Evolutionary conservation across 2,329 filamentous ascomycete species (phyloP).

Genomic region (Fusarium equiseti): DNA sequence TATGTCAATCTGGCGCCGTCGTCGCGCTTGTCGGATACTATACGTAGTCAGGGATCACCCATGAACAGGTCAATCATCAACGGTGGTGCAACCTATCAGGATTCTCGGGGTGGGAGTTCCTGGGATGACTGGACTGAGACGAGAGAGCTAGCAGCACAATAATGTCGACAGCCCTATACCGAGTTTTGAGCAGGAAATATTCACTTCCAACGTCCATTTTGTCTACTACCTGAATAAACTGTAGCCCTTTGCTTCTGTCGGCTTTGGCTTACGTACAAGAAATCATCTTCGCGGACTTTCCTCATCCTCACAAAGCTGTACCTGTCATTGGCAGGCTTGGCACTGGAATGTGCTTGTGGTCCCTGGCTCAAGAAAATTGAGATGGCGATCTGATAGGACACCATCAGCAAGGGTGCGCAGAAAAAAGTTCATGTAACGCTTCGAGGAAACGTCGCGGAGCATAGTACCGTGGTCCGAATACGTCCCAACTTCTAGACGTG

Average conservation of each 20-base stretch:
- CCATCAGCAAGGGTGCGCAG: constrained; percentile 27
- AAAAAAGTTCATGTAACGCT: constrained; percentile 26
- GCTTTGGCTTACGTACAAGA: constrained; percentile 1
- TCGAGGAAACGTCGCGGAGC: constrained; percentile 24
- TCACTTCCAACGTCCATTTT: background rate
- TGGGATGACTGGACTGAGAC: constrained; percentile 9
- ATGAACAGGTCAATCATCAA: constrained; percentile 32
- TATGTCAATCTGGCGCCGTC: constrained; percentile 32
- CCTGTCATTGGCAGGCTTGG: constrained; percentile 33
- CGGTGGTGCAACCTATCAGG: constrained; percentile 42
- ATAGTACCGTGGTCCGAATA: constrained; percentile 24
- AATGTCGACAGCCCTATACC: constrained; percentile 9
- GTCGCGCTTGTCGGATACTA: constrained; percentile 21
- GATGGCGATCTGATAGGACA: constrained; percentile 46
- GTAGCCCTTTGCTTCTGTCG: constrained; percentile 1
- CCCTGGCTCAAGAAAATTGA: constrained; percentile 23
- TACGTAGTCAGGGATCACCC: constrained; percentile 37
- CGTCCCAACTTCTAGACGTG: constrained; percentile 34
- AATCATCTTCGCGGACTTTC: constrained; percentile 1
- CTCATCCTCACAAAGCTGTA: constrained; percentile 15
- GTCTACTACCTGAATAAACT: background rate
- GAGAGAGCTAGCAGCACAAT: constrained; percentile 1
- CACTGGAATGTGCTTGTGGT: constrained; percentile 19
- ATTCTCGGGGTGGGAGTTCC: constrained; percentile 2
- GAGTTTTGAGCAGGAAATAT: background rate